Evolutionary conservation across 805 yeast genomes (phyloP), one percentile per base, ranked within the genome.

Genomic region (Komagataella mondaviorum): DNA sequence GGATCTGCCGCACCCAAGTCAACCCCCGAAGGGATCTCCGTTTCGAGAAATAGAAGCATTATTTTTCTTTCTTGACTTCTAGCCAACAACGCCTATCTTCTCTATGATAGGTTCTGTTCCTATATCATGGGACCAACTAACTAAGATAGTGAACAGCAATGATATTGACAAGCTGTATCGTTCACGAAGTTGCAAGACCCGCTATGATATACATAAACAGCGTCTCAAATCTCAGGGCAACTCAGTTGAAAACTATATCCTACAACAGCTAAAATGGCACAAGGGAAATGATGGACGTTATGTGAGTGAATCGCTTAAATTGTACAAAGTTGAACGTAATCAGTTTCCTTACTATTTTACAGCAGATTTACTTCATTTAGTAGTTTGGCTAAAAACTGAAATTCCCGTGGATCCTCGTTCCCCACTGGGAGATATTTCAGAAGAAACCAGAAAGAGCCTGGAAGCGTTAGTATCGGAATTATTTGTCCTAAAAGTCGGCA

Each of bases 301-400:
- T 18, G 52, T 49, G 14, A 56, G 61, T 47, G 49, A 4, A 51
- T 64, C 30, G 56, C 56, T 4, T 60, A 65, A 6, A 52, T 54
- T 8, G 74, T 75, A 39, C 62, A 65, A 36, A 61, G 68, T 79
- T 24, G 64, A 78, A 6, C 52, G 60, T 23, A 85, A 85, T 60
- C 81, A 79, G 54, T 85, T 81, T 64, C 89, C 89, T 0, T 85
- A 85, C 65, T 72, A 75, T 57, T 76, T 83, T 54, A 79, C 72
- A 44, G 55, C 60, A 0, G 70, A 70, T 46, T 71, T 83, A 4
- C 63, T 65, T 4, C 91, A 85, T 62, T 60, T 84, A 14, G 75
- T 86, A 47, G 71, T 81, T 1, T 85, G 93, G 91, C 71, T 83
- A 1, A 83, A 83, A 59, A 64, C 75, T 17, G 70, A 70, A 12